phyloP scores from a whole-genome alignment of 495 filamentous ascomycete species.

The Annulohypoxylon bovei region DNA sequence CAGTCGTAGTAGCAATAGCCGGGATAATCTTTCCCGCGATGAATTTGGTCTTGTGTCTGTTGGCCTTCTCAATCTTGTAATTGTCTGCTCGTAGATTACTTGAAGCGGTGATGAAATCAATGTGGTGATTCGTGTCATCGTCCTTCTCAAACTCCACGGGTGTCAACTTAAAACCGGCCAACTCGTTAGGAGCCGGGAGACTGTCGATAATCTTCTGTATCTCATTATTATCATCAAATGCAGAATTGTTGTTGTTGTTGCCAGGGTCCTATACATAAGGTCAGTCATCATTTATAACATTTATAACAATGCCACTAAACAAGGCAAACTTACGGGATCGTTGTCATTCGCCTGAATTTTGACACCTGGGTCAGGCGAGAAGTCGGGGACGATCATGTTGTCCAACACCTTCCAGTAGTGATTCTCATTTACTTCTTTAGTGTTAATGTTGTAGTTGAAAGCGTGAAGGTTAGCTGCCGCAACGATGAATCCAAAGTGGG shows the following conservation, averaged over 20 bases:
- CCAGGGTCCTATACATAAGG: constrained; percentile 69
- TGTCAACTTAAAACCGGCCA: constrained; percentile 85
- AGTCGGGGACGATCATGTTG: constrained; percentile 96
- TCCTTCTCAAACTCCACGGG: constrained; percentile 99
- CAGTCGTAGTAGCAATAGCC: constrained; percentile 97
- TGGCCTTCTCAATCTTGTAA: constrained; percentile 91
- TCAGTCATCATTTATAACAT: constrained; percentile 24
- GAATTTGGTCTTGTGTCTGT: constrained; percentile 98
- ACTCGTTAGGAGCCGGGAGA: constrained; percentile 79
- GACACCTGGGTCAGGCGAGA: constrained; percentile 87
- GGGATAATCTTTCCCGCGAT: constrained; percentile 99
- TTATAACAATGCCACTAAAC: not conserved
- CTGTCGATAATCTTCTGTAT: constrained; percentile 71
- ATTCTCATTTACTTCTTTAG: constrained; percentile 71
- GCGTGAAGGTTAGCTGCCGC: constrained; percentile 93
- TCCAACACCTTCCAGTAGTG: constrained; percentile 82
- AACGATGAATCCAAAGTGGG: constrained; percentile 86
- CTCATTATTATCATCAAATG: constrained; percentile 76
- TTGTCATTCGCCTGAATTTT: constrained; percentile 97
- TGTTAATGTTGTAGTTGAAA: constrained; percentile 96
- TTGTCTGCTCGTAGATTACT: constrained; percentile 98
- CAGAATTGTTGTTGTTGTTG: constrained; percentile 68
- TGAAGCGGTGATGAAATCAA: constrained; percentile 98
- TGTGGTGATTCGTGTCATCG: constrained; percentile 97
- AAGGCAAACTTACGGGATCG: constrained; percentile 70